These are phyloP conservation scores for Calonectria montana DNA, from an alignment of 2,329 filamentous ascomycete species.

Conservation along the genomic window DNA sequence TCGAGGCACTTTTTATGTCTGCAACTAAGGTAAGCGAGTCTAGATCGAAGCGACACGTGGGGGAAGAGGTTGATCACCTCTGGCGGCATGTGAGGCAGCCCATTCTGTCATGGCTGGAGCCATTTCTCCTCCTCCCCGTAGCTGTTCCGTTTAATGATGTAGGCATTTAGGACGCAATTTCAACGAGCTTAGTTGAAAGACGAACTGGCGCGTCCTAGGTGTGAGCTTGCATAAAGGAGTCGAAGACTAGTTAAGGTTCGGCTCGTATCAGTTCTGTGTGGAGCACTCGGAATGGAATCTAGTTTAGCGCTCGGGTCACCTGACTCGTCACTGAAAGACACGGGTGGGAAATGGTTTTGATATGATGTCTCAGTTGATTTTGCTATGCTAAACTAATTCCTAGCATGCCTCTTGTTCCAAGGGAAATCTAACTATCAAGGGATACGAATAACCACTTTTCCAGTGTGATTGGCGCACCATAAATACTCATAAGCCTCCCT, in stretches of 20 bases:
- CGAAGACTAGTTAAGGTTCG: neutral
- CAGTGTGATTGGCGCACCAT: slow-evolving; percentile 26
- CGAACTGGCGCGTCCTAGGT: neutral
- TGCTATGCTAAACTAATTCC: neutral
- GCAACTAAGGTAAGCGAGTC: neutral
- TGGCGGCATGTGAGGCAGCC: slow-evolving; percentile 18
- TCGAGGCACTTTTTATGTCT: slow-evolving; percentile 19
- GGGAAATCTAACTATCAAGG: neutral
- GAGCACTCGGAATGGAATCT: neutral
- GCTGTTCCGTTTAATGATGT: too few relatives aligned
- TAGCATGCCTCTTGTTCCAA: neutral
- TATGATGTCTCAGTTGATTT: too few relatives aligned
- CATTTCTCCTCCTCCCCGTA: neutral
- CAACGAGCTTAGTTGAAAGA: neutral
- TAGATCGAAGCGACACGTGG: too few relatives aligned
- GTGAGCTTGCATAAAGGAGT: neutral
- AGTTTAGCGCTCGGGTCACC: neutral
- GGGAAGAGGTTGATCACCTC: neutral
- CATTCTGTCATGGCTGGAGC: slow-evolving; percentile 14
- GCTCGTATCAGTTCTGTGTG: neutral
- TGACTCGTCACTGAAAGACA: neutral
- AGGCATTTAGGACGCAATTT: neutral
- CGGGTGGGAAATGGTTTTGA: too few relatives aligned
- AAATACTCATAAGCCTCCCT: neutral
- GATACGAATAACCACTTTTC: slow-evolving; percentile 23